These are phyloP conservation scores for Lasiosphaeris hirsuta DNA, from an alignment of 495 filamentous ascomycete genomes.

Conservation along the genomic window DNA sequence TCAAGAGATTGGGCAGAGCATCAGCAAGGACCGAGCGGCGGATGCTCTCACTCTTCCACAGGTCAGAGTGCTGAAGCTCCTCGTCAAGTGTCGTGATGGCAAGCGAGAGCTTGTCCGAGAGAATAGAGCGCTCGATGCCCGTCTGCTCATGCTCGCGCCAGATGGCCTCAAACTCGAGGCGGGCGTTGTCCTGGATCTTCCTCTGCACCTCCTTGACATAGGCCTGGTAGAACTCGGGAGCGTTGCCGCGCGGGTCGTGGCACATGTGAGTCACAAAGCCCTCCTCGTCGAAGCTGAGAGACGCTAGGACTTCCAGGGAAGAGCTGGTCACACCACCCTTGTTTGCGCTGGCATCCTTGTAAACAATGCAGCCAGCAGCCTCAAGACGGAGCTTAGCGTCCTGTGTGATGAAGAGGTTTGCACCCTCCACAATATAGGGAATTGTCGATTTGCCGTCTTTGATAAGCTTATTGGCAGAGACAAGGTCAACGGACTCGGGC, in stretches of 20 bases:
- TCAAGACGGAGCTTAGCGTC: constrained; percentile 95
- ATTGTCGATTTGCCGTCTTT: constrained; percentile 76
- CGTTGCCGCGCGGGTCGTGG: constrained; percentile 68
- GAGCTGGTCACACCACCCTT: constrained; percentile 99
- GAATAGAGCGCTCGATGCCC: constrained; percentile 69
- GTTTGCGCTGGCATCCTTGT: constrained; percentile 97
- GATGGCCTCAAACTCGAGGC: constrained; percentile 94
- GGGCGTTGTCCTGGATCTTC: constrained; percentile 83
- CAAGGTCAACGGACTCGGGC: constrained; percentile 93
- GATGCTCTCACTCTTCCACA: constrained; percentile 82
- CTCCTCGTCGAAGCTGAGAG: constrained; percentile 85
- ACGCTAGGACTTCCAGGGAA: constrained; percentile 91
- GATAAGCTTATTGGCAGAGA: constrained; percentile 80
- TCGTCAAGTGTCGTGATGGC: constrained; percentile 95
- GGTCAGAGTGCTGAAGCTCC: constrained; percentile 85
- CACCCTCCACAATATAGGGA: constrained; percentile 95
- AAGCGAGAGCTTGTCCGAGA: constrained; percentile 81
- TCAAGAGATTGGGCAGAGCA: constrained; percentile 77
- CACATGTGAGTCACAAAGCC: constrained; percentile 94
- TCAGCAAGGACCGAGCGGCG: constrained; percentile 75
- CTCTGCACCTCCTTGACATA: constrained; percentile 92
- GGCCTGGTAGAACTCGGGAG: constrained; percentile 82
- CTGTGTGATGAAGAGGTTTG: constrained; percentile 98
- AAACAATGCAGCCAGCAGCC: constrained; percentile 86
- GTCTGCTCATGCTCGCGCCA: constrained; percentile 90